Conservation (phyloP, 139 green algal genomes). For the Yamagishiella unicocca region DNA sequence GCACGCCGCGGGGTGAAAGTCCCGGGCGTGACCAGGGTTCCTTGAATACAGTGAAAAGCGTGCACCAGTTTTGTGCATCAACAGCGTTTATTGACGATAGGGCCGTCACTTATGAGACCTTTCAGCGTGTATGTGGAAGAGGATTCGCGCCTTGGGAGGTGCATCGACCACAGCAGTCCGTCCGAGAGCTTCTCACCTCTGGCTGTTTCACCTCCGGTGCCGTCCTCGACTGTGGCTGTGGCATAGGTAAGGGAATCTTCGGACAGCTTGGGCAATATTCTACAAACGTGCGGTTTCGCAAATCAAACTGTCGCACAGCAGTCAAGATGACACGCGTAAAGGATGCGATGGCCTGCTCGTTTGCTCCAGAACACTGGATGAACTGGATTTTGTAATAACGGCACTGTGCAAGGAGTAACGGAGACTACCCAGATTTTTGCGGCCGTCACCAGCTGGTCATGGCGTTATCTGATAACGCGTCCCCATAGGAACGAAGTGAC, state of each 20-base stretch:
- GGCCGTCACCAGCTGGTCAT: too few species aligned
- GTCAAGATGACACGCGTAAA: too few species aligned
- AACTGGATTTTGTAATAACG: too few species aligned
- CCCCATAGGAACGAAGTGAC: too few species aligned
- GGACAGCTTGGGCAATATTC: too few species aligned
- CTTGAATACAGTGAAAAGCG: neutral
- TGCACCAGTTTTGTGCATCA: neutral
- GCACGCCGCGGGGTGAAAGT: neutral
- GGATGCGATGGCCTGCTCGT: too few species aligned
- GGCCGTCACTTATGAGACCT: neutral
- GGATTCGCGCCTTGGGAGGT: slow-evolving; percentile 22
- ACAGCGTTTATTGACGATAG: neutral
- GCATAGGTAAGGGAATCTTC: slow-evolving; percentile 6
- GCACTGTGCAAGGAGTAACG: too few species aligned
- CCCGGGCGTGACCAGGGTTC: neutral
- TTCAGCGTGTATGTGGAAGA: neutral
- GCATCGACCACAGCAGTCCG: neutral
- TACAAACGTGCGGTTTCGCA: too few species aligned
- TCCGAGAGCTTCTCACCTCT: neutral
- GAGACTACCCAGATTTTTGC: too few species aligned
- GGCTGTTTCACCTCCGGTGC: neutral
- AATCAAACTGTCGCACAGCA: too few species aligned
- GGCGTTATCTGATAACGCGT: too few species aligned
- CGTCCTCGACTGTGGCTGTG: slow-evolving; percentile 2
- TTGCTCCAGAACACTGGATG: too few species aligned